Conservation (phyloP, 805 yeast genomes). For the Pichia exigua region DNA sequence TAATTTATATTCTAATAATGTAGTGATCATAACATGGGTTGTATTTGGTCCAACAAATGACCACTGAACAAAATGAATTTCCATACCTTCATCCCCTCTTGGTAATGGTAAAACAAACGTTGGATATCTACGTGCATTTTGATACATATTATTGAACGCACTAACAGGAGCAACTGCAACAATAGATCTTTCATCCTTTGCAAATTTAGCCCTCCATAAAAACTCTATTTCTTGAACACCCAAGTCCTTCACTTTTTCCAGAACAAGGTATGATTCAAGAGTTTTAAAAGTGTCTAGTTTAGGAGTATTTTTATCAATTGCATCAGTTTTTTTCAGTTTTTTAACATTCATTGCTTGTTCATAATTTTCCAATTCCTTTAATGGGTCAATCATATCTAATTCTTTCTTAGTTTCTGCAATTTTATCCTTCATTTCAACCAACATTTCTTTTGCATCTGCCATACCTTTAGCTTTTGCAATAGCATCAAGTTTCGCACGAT, state of each 20-base stretch:
- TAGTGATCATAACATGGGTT: slow-evolving; percentile 82
- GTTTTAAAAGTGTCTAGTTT: slow-evolving; percentile 53
- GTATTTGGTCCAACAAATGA: slow-evolving; percentile 76
- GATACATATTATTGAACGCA: slow-evolving; percentile 55
- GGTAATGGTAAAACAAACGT: slow-evolving; percentile 89
- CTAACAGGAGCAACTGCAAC: slow-evolving; percentile 54
- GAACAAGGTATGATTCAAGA: slow-evolving; percentile 60
- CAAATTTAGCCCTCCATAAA: slow-evolving; percentile 86
- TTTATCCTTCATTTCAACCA: slow-evolving; percentile 52
- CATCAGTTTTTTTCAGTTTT: slow-evolving; percentile 22
- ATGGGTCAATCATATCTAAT: slow-evolving; percentile 58
- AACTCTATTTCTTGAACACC: slow-evolving; percentile 59
- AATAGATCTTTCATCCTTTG: slow-evolving; percentile 47
- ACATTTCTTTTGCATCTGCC: slow-evolving; percentile 47
- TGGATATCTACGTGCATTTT: slow-evolving; percentile 67
- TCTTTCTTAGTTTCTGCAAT: slow-evolving; percentile 49
- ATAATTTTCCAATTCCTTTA: slow-evolving; percentile 53
- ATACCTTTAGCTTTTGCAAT: slow-evolving; percentile 38
- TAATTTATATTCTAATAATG: slow-evolving; percentile 83
- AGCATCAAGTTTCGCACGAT: slow-evolving; percentile 33
- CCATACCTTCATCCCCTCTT: slow-evolving; percentile 45
- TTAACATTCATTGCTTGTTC: slow-evolving; percentile 21
- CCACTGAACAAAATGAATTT: slow-evolving; percentile 94
- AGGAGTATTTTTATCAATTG: slow-evolving; percentile 31
- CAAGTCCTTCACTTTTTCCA: slow-evolving; percentile 53